Evolutionary conservation across 2,329 filamentous ascomycete species (phyloP).

Genomic region (Diaporthe sp.): DNA sequence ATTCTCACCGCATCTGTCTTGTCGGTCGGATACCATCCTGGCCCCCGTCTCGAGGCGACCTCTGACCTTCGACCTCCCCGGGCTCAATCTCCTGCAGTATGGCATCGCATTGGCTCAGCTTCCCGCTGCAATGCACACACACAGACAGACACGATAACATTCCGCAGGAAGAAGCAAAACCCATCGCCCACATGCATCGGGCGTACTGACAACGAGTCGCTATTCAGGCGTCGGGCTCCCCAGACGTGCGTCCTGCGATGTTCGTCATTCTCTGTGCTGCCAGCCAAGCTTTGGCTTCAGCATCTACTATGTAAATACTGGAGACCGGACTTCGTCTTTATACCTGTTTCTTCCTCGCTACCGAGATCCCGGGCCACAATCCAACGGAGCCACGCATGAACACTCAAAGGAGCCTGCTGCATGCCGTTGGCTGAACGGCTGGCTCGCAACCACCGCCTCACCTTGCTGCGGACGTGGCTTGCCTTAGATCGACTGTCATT

Average conservation of each 20-base stretch:
- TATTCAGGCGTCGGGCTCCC: neutral
- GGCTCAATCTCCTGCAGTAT: slow-evolving; percentile 4
- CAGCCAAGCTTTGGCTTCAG: neutral
- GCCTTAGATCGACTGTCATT: slow-evolving; percentile 22
- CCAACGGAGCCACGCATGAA: slow-evolving; percentile 14
- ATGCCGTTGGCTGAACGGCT: slow-evolving; percentile 4
- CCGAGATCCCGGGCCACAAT: neutral
- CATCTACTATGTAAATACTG: neutral
- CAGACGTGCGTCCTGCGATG: neutral
- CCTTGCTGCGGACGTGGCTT: slow-evolving; percentile 9
- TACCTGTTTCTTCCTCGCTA: slow-evolving; percentile 16
- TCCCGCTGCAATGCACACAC: slow-evolving; percentile 6
- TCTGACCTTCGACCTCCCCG: neutral
- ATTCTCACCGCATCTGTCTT: neutral
- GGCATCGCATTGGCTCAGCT: slow-evolving; percentile 6
- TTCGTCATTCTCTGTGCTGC: neutral
- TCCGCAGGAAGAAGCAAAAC: neutral
- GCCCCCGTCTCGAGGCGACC: neutral
- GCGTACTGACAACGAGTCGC: neutral
- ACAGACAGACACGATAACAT: neutral
- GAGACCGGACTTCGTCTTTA: neutral
- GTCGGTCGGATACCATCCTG: neutral
- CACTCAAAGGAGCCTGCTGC: neutral
- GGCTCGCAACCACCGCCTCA: neutral
- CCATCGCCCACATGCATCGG: neutral